Base-by-base conservation (phyloP, 164 flowering plant species). In the Amborella trichopoda region DNA sequence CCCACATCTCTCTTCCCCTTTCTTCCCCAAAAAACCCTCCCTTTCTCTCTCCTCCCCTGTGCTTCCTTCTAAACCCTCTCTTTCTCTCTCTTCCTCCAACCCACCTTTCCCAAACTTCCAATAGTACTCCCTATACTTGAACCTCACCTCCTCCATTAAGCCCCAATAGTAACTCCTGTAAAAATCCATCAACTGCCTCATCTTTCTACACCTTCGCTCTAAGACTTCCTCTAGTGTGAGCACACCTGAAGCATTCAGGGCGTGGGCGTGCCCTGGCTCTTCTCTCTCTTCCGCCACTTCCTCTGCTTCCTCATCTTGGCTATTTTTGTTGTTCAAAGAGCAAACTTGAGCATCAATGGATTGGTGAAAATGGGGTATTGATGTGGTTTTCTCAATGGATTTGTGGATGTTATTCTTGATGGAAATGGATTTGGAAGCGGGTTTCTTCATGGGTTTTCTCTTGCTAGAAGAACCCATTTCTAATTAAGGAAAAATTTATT, bases 41-140 rank as follows among this genome's bases (percentile, higher is more conserved):
- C 52, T 13, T 42, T 25, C 16, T 24, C 50, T 13, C 19, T 26
- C 23, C 44, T 48, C 23, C 1, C 11, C 28, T 58, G 61, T 12
- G 50, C 63, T 61, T 22, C 45, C 41, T 9, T 16, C 16, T 48
- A 14, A 51, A 13, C 34, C 36, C 17, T 28, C 55, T 9, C 22
- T 42, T 28, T 55, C 71, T 8, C 67, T 61, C 2, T 70, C 77
- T 6, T 69, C 80, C 24, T 61, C 64, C 62, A 64, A 76, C 6
- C 88, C 86, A 54, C 86, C 74, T 20, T 52, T 52, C 0, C 93
- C 95, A 44, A 45, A 76, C 42, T 66, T 63, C 95, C 91, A 86
- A 40, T 65, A 72, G 49, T 74, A 86, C 43, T 80, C 76, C 24
- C 79, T 63, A 66, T 71, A 64, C 55, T 72, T 58, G 24, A 51